These are phyloP conservation scores for Alternaria consortialis DNA, from an alignment of 2,329 filamentous ascomycete species.

Conservation along the genomic window DNA sequence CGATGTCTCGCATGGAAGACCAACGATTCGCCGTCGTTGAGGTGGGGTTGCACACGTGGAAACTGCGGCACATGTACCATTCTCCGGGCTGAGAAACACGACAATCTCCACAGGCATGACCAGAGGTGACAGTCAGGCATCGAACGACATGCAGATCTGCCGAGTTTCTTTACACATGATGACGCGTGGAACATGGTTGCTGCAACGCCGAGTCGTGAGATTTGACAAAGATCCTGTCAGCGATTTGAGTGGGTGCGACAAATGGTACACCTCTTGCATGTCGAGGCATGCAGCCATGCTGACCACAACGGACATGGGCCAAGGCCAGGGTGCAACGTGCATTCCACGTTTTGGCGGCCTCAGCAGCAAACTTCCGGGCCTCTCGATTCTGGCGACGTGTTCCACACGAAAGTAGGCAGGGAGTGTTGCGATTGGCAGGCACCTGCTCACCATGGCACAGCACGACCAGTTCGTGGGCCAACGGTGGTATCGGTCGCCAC, in stretches of 20 bases:
- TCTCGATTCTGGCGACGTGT: constrained; percentile 32
- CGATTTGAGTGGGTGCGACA: constrained; percentile 1
- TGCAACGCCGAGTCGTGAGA: constrained; percentile 9
- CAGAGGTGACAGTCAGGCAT: constrained; percentile 16
- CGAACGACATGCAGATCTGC: constrained; percentile 26
- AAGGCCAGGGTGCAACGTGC: constrained; percentile 49
- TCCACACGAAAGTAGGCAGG: constrained; percentile 24
- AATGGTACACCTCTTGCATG: constrained; percentile 6
- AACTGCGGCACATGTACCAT: constrained; percentile 22
- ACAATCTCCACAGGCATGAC: constrained; percentile 18
- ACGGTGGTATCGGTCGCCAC: constrained; percentile 24
- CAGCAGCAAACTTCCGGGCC: constrained; percentile 41
- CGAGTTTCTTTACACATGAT: constrained; percentile 20
- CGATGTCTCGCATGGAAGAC: constrained; percentile 45
- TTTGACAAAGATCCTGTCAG: constrained; percentile 8
- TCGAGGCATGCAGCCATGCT: constrained; percentile 22
- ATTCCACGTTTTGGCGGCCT: constrained; percentile 44
- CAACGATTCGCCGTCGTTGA: constrained; percentile 31
- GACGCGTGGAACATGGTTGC: constrained; percentile 14
- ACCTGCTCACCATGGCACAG: constrained; percentile 19
- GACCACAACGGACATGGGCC: constrained; percentile 18
- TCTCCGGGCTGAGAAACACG: constrained; percentile 26
- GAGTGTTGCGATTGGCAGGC: constrained; percentile 35
- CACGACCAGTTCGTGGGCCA: constrained; percentile 21
- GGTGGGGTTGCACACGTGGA: constrained; percentile 40